Conservation (phyloP, 345 rosid species). For the Nephelium lappaceum region DNA sequence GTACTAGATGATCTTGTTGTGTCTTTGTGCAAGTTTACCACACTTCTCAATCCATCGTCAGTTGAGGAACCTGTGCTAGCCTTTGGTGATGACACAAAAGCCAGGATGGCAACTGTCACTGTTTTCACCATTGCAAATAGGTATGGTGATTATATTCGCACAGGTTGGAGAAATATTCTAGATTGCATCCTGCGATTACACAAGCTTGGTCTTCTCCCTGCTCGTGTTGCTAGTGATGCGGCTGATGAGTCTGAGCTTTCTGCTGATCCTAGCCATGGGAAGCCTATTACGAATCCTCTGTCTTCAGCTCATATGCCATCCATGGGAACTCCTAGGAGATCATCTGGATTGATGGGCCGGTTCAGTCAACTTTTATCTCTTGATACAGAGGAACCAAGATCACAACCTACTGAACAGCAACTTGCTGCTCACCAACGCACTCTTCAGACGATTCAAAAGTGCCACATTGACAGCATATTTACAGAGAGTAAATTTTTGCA, state of each 20-base stretch:
- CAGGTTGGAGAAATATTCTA: conserved; percentile 98
- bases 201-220: conserved; percentile 98
- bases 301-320: conserved; percentile 77
- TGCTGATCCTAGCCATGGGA: conserved; percentile 82
- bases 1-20: conserved; percentile 96
- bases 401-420: conserved; percentile 96
- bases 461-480: conserved; percentile 97
- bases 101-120: conserved; percentile 94
- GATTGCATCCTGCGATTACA: conserved; percentile 94
- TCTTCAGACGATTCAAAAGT: conserved; percentile 90
- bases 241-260: conserved; percentile 93
- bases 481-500: conserved; percentile 97
- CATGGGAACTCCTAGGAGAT: conserved; percentile 92
- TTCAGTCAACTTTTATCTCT: conserved; percentile 99
- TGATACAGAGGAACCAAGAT: conserved; percentile 97
- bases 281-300: conserved; percentile 73
- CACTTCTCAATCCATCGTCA: conserved; percentile 82
- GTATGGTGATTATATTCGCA: conserved; percentile 90
- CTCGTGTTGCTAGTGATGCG: conserved; percentile 96
- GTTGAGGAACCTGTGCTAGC: conserved; percentile 95
- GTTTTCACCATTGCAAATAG: conserved; percentile 96
- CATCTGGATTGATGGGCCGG: conserved; percentile 98
- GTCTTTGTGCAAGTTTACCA: conserved; percentile 94
- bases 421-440: conserved; percentile 99
- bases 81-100: conserved; percentile 94